Conservation (phyloP, 2,329 filamentous ascomycete genomes). For the Gnomoniopsis smithogilvyi region DNA sequence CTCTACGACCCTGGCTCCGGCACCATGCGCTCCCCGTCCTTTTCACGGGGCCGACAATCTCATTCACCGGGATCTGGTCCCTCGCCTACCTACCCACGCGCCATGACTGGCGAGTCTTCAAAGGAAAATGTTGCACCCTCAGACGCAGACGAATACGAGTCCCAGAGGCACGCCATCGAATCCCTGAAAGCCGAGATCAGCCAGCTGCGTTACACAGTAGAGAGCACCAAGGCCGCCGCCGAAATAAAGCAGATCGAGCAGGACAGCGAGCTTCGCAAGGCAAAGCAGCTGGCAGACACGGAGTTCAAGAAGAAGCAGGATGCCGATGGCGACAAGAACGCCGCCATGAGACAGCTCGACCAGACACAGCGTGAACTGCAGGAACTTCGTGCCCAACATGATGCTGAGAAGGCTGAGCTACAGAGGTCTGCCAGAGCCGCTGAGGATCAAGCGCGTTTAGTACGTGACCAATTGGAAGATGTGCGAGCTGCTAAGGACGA, state of each 20-base stretch:
- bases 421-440: constrained; percentile 68
- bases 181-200: constrained; percentile 87
- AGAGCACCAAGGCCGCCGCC: constrained; percentile 82
- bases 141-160: constrained; percentile 58
- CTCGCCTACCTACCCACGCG: constrained; percentile 27
- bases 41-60: constrained; percentile 5
- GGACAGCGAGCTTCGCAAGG: constrained; percentile 78
- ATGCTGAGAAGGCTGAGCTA: constrained; percentile 59
- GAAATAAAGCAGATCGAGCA: constrained; percentile 76
- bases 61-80: background rate
- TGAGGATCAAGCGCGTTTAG: constrained; percentile 67
- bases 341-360: constrained; percentile 48
- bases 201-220: constrained; percentile 81
- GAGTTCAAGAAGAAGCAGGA: constrained; percentile 69
- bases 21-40: constrained; percentile 2
- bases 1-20: constrained; percentile 30
- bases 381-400: constrained; percentile 46
- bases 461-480: constrained; percentile 83
- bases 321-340: constrained; percentile 53
- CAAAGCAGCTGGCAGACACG: constrained; percentile 76
- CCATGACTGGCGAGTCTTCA: constrained; percentile 53
- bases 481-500: constrained; percentile 61
- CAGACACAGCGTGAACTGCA: constrained; percentile 48
- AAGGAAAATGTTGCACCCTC: constrained; percentile 59
- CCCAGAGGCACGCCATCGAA: constrained; percentile 59